These are phyloP conservation scores for Citrullus amarus DNA, from an alignment of 306 rosid species.

Conservation along the genomic window DNA sequence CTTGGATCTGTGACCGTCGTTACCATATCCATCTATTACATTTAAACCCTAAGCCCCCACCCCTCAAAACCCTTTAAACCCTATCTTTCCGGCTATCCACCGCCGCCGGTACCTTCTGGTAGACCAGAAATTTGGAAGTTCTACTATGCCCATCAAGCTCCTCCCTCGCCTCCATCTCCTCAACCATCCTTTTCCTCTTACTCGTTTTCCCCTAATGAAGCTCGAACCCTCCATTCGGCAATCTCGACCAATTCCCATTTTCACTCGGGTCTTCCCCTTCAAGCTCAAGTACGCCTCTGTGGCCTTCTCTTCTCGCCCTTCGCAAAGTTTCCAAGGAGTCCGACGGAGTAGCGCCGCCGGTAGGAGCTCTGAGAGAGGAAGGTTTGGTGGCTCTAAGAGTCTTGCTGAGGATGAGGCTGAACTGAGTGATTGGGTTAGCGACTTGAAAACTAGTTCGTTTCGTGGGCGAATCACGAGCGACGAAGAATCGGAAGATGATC, in stretches of 20 bases:
- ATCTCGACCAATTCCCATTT: slow-evolving; percentile 18
- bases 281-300: slow-evolving; percentile 24
- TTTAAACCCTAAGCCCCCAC: neutral
- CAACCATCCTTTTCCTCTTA: slow-evolving; percentile 28
- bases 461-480: slow-evolving; percentile 20
- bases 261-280: slow-evolving; percentile 48
- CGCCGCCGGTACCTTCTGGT: neutral
- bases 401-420: slow-evolving; percentile 75
- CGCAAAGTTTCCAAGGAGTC: slow-evolving; percentile 14
- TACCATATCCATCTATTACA: too few relatives aligned
- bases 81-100: neutral
- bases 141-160: slow-evolving; percentile 41
- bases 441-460: slow-evolving; percentile 27
- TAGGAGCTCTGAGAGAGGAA: neutral
- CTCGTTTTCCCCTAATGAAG: slow-evolving; percentile 34
- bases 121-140: neutral
- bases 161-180: slow-evolving; percentile 53
- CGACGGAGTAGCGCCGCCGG: slow-evolving; percentile 18
- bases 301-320: slow-evolving; percentile 3
- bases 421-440: slow-evolving; percentile 77
- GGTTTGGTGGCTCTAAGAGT: slow-evolving; percentile 39
- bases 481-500: slow-evolving; percentile 23
- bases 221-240: slow-evolving; percentile 17
- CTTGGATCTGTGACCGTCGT: too few relatives aligned
- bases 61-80: slow-evolving; percentile 18